A percentile compares a stretch with the other conserved stretches of the same genome.
Conservation (phyloP, 768 basidiomycete genomes). For the Leccinum obscurum region DNA sequence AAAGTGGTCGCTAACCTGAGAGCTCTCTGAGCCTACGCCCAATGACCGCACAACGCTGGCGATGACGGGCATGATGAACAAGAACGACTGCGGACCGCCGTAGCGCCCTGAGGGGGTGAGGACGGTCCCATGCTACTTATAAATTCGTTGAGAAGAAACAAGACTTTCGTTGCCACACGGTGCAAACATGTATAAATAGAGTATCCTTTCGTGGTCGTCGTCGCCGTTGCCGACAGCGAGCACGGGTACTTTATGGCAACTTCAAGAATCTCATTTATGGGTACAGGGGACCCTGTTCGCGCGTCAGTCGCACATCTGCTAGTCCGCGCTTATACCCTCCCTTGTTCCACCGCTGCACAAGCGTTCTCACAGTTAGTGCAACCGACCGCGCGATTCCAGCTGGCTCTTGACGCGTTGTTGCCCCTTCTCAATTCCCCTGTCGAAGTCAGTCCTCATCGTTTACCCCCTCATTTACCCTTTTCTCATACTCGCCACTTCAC, state of each 20-base stretch:
- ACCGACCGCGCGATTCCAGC: constrained; percentile 75
- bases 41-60: constrained; percentile 5
- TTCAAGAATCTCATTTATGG: constrained; percentile 32
- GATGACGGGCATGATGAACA: constrained; percentile 17
- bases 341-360: constrained; percentile 76
- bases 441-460: constrained; percentile 47
- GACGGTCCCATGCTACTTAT: neutral
- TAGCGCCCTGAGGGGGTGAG: neutral
- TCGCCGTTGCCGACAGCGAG: constrained; percentile 33
- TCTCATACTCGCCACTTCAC: constrained; percentile 7
- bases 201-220: constrained; percentile 33
- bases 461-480: constrained; percentile 17
- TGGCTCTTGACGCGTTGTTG: constrained; percentile 79
- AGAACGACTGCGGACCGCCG: neutral
- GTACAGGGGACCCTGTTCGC: constrained; percentile 46
- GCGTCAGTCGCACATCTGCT: constrained; percentile 70
- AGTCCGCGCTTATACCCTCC: constrained; percentile 61
- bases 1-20: constrained; percentile 16
- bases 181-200: constrained; percentile 22
- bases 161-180: constrained; percentile 20
- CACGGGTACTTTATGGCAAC: constrained; percentile 31
- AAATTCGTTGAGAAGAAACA: neutral
- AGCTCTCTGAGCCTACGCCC: neutral
- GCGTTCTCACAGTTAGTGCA: constrained; percentile 76
- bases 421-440: constrained; percentile 61